phyloP scores from a whole-genome alignment of 129 eudicot species.

The Erigeron canadensis region DNA sequence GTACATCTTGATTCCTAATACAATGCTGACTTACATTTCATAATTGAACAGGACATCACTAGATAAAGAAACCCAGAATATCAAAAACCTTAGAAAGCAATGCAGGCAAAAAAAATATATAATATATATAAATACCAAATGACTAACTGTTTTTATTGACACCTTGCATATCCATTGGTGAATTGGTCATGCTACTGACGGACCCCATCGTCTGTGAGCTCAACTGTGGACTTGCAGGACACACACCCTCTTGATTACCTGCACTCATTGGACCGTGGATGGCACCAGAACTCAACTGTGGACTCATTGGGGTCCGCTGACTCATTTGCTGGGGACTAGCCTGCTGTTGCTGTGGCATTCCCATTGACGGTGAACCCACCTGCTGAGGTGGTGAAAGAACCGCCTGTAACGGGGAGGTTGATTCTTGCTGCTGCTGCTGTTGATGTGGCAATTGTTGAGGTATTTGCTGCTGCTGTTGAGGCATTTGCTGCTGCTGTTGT shows the following conservation, averaged over 20 bases:
- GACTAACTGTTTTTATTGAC: conserved; percentile 68
- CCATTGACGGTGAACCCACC: conserved; percentile 74
- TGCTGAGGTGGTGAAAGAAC: conserved; percentile 79
- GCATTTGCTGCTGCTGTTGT: conserved; percentile 42
- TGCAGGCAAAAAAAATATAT: neutral
- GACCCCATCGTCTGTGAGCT: conserved; percentile 98
- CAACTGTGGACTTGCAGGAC: conserved; percentile 92
- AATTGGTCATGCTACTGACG: conserved; percentile 74
- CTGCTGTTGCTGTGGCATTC: conserved; percentile 58
- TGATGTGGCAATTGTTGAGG: conserved; percentile 36
- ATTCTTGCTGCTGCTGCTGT: conserved; percentile 64
- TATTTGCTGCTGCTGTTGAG: conserved; percentile 38
- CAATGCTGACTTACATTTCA: neutral
- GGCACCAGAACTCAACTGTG: conserved; percentile 87
- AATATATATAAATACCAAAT: neutral
- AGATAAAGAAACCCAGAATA: neutral
- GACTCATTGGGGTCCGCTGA: conserved; percentile 97
- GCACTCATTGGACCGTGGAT: conserved; percentile 62
- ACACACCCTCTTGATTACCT: conserved; percentile 66
- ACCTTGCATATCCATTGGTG: conserved; percentile 87
- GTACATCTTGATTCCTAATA: conserved; percentile 5
- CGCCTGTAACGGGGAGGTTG: conserved; percentile 62
- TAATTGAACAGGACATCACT: neutral
- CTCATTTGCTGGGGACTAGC: conserved; percentile 60
- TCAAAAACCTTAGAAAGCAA: neutral